phyloP scores from a whole-genome alignment of 2,329 filamentous ascomycete species.

The Cytospora chrysosperma region DNA sequence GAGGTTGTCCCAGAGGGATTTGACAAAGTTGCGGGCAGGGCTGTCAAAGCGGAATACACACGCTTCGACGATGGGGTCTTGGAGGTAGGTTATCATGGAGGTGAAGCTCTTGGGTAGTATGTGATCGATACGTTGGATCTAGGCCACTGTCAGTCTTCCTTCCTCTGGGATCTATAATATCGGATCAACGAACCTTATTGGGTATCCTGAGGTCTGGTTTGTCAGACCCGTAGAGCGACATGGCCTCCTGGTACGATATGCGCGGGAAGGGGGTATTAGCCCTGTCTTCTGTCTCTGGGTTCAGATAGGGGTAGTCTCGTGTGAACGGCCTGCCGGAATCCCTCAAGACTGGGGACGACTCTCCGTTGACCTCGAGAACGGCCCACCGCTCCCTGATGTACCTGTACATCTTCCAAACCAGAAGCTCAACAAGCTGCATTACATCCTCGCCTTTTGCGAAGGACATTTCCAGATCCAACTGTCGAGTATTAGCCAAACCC shows the following conservation, averaged over 20 bases:
- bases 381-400: conserved; percentile 44
- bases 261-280: conserved; percentile 47
- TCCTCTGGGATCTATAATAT: conserved; percentile 14
- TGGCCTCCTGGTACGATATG: conserved; percentile 73
- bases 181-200: conserved; percentile 50
- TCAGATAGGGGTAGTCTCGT: conserved; percentile 30
- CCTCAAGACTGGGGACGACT: conserved; percentile 28
- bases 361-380: conserved; percentile 31
- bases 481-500: not conserved
- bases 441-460: conserved; percentile 74
- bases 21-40: conserved; percentile 61
- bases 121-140: conserved; percentile 67
- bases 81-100: conserved; percentile 69
- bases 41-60: conserved; percentile 64
- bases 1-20: conserved; percentile 46
- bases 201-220: conserved; percentile 86
- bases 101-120: conserved; percentile 64
- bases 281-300: not conserved
- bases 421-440: conserved; percentile 53
- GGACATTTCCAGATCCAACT: conserved; percentile 92
- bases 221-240: conserved; percentile 80
- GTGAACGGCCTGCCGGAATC: not conserved
- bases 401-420: conserved; percentile 57
- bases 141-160: conserved; percentile 22
- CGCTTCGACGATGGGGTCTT: conserved; percentile 70